phyloP scores from a whole-genome alignment of 2,329 filamentous ascomycete genomes.

The Penicillium sp. region DNA sequence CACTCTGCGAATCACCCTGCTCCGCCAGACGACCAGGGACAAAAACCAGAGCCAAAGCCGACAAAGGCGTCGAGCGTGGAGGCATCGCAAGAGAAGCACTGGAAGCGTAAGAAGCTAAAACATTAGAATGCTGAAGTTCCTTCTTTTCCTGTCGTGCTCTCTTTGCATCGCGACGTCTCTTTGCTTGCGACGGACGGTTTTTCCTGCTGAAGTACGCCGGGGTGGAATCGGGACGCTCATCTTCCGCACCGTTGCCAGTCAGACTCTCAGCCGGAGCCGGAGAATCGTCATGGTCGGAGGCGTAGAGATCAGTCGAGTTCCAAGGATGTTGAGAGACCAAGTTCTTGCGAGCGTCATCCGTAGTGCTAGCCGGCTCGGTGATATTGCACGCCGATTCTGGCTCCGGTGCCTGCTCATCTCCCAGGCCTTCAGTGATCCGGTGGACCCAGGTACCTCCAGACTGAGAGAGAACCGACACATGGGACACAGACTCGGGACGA shows the following conservation, averaged over 20 bases:
- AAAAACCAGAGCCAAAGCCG: conserved; percentile 4
- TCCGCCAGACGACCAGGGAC: background rate
- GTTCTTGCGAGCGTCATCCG: background rate
- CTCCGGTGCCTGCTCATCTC: background rate
- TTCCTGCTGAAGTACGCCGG: background rate
- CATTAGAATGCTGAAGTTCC: background rate
- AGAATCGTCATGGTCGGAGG: background rate
- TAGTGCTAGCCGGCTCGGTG: background rate
- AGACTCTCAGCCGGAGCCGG: background rate
- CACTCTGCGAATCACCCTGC: background rate
- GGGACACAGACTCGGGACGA: background rate
- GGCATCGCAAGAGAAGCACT: background rate
- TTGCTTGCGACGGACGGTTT: conserved; percentile 2
- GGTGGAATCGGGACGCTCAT: background rate
- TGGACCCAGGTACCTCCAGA: background rate
- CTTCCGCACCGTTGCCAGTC: background rate
- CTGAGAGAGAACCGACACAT: background rate
- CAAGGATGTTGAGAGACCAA: background rate
- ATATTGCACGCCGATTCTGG: background rate
- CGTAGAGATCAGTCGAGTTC: background rate
- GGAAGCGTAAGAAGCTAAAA: background rate
- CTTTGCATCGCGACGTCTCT: background rate
- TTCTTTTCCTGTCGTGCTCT: background rate
- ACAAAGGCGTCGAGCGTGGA: background rate
- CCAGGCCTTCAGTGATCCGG: background rate